Conservation (phyloP, 176 grass and related monocot species). For the Puya raimondii region DNA sequence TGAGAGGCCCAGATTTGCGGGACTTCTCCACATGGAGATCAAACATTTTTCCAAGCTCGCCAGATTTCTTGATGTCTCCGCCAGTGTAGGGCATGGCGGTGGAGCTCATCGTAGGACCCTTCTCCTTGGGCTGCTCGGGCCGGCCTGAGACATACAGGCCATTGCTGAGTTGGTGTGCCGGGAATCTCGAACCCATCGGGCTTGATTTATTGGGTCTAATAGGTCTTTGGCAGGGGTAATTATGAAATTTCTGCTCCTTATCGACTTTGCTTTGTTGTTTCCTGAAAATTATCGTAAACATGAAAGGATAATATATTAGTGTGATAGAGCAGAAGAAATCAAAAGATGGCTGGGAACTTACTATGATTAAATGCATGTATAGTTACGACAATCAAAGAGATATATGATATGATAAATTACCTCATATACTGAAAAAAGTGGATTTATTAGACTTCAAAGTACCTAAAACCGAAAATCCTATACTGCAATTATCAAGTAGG, state of each 20-base stretch:
- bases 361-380: no score
- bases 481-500: no score
- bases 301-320: no score
- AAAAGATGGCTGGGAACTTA: no score
- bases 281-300: no score
- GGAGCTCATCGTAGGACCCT: constrained; percentile 65
- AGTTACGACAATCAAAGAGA: no score
- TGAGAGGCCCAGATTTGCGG: constrained; percentile 81
- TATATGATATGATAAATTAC: no score
- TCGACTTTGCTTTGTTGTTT: neutral
- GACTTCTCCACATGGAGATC: constrained; percentile 91
- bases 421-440: no score
- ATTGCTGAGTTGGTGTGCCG: constrained; percentile 87
- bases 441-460: no score
- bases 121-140: constrained; percentile 88
- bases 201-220: constrained; percentile 23
- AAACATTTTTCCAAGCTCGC: constrained; percentile 97
- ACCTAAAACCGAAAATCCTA: no score
- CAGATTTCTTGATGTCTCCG: constrained; percentile 95
- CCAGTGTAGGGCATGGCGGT: constrained; percentile 90
- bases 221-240: constrained; percentile 6
- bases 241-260: neutral
- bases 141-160: constrained; percentile 91
- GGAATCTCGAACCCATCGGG: constrained; percentile 73
- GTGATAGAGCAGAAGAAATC: no score